These are phyloP conservation scores for Scleroderma citrinum DNA, from an alignment of 768 basidiomycete species.

Conservation along the genomic window DNA sequence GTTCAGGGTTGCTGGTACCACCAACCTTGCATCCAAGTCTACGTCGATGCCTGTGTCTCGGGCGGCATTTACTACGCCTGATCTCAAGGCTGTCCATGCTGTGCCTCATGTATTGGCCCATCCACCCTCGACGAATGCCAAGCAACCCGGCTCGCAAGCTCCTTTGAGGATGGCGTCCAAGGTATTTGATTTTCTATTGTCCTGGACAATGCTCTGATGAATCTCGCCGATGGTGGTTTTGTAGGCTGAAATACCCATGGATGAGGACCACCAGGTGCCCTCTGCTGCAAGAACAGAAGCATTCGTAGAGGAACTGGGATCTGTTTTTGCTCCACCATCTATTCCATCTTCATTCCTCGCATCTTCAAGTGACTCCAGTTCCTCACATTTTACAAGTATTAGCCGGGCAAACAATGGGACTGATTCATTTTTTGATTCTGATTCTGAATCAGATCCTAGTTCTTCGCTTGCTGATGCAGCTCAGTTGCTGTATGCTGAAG, in stretches of 20 bases:
- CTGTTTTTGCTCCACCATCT: too few relatives aligned
- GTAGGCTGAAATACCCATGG: slow-evolving; percentile 31
- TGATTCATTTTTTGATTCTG: too few relatives aligned
- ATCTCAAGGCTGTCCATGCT: slow-evolving; percentile 36
- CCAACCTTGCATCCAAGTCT: slow-evolving; percentile 43
- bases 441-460: too few relatives aligned
- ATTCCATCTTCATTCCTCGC: too few relatives aligned
- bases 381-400: too few relatives aligned
- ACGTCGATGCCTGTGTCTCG: too few relatives aligned
- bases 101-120: slow-evolving; percentile 35
- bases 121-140: slow-evolving; percentile 39
- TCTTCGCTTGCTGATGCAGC: too few relatives aligned
- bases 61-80: slow-evolving; percentile 34
- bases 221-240: neutral
- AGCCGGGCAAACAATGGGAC: too few relatives aligned
- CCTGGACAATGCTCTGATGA: neutral
- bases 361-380: too few relatives aligned
- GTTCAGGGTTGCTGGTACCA: slow-evolving; percentile 26
- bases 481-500: too few relatives aligned
- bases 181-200: slow-evolving; percentile 26
- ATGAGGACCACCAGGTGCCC: slow-evolving; percentile 35
- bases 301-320: slow-evolving; percentile 53
- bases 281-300: slow-evolving; percentile 36
- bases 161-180: slow-evolving; percentile 59
- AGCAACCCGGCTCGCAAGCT: slow-evolving; percentile 53